Conservation (phyloP, 768 basidiomycete genomes). For the Rhizopogon vinicolor region DNA sequence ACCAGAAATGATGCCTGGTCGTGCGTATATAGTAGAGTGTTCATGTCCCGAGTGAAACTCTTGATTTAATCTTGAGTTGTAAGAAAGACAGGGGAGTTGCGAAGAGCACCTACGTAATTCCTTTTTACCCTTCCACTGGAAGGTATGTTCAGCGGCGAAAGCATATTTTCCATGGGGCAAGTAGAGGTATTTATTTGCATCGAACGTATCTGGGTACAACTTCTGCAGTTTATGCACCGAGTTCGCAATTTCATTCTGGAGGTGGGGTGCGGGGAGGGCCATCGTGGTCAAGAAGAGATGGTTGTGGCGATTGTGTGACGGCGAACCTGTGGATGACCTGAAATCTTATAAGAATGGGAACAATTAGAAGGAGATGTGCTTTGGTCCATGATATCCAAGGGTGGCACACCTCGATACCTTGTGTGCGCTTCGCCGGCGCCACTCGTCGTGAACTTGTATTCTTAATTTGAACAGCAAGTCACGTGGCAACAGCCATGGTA, state of each 20-base stretch:
- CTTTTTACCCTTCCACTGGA: neutral
- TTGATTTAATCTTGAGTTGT: neutral
- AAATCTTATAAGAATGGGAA: neutral
- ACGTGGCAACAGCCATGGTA: neutral
- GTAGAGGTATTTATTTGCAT: slow-evolving; percentile 5
- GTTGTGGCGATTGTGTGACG: neutral
- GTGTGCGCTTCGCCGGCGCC: neutral
- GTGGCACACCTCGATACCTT: neutral
- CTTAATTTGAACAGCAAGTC: neutral
- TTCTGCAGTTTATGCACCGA: slow-evolving; percentile 2
- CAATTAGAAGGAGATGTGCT: neutral
- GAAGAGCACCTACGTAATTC: neutral
- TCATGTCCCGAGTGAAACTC: neutral
- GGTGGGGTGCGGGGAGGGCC: neutral
- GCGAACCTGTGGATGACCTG: neutral
- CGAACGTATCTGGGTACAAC: slow-evolving; percentile 1
- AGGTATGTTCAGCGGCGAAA: slow-evolving; percentile 2
- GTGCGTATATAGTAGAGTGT: neutral
- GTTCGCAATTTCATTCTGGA: neutral
- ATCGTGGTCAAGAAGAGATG: neutral
- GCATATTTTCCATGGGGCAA: slow-evolving; percentile 8
- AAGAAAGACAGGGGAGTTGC: neutral
- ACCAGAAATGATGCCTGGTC: slow-evolving; percentile 5
- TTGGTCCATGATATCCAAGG: neutral
- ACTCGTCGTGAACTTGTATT: neutral